Percentiles rank a stretch among this genome's conserved stretches.
Conservation (phyloP, 2,329 filamentous ascomycete species). For the Aspergillus sp. region DNA sequence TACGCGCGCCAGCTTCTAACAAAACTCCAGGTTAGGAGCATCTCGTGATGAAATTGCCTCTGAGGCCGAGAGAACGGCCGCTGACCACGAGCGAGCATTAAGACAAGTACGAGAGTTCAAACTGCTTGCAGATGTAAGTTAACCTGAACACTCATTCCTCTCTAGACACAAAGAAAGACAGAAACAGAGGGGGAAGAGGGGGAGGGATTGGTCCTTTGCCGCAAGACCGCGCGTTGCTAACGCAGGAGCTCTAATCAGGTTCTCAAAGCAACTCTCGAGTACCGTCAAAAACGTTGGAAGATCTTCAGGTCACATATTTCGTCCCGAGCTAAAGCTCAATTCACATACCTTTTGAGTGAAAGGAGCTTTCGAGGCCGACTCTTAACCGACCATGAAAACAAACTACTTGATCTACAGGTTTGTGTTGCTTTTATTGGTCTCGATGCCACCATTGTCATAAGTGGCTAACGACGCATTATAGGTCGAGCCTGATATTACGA, state of each 20-base stretch:
- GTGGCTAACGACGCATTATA: slow-evolving; percentile 23
- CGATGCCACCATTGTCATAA: neutral
- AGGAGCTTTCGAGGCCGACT: slow-evolving; percentile 84
- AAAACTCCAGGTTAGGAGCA: slow-evolving; percentile 54
- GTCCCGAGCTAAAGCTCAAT: slow-evolving; percentile 78
- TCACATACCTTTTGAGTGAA: slow-evolving; percentile 84
- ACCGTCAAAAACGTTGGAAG: slow-evolving; percentile 74
- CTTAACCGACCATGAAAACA: slow-evolving; percentile 71
- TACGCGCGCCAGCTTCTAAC: slow-evolving; percentile 15
- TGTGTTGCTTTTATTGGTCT: slow-evolving; percentile 1
- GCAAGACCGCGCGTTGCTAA: neutral
- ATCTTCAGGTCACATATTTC: slow-evolving; percentile 83
- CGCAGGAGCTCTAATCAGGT: slow-evolving; percentile 33
- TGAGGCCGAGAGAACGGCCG: slow-evolving; percentile 38
- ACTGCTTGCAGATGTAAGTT: slow-evolving; percentile 40
- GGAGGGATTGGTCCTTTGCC: neutral
- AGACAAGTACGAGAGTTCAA: slow-evolving; percentile 39
- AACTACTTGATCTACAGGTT: slow-evolving; percentile 74
- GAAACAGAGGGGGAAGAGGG: too few relatives aligned
- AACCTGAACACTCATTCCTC: too few relatives aligned
- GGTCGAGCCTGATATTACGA: slow-evolving; percentile 69
- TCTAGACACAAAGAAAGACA: too few relatives aligned
- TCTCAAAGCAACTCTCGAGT: slow-evolving; percentile 60
- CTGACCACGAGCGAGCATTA: slow-evolving; percentile 37
- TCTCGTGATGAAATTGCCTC: slow-evolving; percentile 64